phyloP scores from a whole-genome alignment of 169 alveolate species.

The Cardiosporidium cionae region DNA sequence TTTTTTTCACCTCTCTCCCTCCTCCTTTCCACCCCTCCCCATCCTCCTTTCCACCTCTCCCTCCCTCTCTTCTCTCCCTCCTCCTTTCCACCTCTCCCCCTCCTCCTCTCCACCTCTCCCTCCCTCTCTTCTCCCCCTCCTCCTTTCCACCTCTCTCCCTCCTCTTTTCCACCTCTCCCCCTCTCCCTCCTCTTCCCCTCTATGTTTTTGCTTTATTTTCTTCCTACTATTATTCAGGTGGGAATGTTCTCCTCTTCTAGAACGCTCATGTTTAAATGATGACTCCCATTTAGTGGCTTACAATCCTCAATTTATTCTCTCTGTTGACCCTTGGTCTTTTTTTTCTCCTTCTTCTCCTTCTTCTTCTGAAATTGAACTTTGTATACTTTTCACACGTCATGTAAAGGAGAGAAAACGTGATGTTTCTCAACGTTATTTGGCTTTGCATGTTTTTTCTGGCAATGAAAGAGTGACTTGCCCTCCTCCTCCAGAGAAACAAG shows the following conservation, averaged over 20 bases:
- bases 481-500: conserved; percentile 55
- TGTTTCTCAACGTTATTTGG: conserved; percentile 49
- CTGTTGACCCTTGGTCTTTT: conserved; percentile 17
- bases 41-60: not conserved
- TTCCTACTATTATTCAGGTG: conserved; percentile 23
- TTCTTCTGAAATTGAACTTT: conserved; percentile 33
- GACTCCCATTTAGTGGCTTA: conserved; percentile 65
- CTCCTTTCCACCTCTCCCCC: not conserved
- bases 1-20: too few relatives aligned
- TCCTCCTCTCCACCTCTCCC: not conserved
- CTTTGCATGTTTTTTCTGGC: conserved; percentile 53
- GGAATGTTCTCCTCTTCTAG: conserved; percentile 44
- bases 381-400: conserved; percentile 57
- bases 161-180: not conserved
- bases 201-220: not conserved
- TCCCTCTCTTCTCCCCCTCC: not conserved
- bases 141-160: too few relatives aligned
- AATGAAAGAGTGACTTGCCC: conserved; percentile 55
- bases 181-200: not conserved
- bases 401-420: conserved; percentile 39
- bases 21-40: too few relatives aligned
- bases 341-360: conserved; percentile 2
- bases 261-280: conserved; percentile 52
- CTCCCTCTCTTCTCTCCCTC: not conserved
- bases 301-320: conserved; percentile 63